phyloP scores from a whole-genome alignment of 352 stramenopile species.

The Phytophthora cryptogea region DNA sequence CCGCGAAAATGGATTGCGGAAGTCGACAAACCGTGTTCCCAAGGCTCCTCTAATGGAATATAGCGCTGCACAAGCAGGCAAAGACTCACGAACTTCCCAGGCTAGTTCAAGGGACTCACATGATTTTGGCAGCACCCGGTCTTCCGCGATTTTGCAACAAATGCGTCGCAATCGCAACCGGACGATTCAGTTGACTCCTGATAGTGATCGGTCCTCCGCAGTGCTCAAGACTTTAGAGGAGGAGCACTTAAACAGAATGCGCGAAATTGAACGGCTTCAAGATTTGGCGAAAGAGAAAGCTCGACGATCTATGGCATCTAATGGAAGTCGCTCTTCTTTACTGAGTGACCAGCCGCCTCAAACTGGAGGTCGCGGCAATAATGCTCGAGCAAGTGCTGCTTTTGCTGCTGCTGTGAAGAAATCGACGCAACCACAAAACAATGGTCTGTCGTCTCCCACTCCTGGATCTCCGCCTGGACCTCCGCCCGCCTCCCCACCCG shows the following conservation, averaged over 20 bases:
- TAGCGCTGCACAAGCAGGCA: conserved; percentile 16
- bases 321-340: conserved; percentile 23
- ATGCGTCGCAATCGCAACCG: conserved; percentile 50
- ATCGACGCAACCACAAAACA: conserved; percentile 8
- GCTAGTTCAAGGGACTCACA: conserved; percentile 27
- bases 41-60: conserved; percentile 21
- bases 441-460: conserved; percentile 6
- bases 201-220: conserved; percentile 36
- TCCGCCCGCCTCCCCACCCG: conserved; percentile 28
- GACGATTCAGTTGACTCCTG: conserved; percentile 44
- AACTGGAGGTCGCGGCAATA: neutral
- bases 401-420: conserved; percentile 13
- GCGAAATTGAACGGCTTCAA: conserved; percentile 43
- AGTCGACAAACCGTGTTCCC: conserved; percentile 14
- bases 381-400: conserved; percentile 10
- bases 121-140: conserved; percentile 32
- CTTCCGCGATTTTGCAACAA: conserved; percentile 49
- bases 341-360: conserved; percentile 13
- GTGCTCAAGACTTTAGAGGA: conserved; percentile 44
- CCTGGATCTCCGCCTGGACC: conserved; percentile 9
- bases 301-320: conserved; percentile 25
- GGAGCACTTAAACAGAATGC: conserved; percentile 52
- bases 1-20: conserved; percentile 6
- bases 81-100: conserved; percentile 23
- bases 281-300: conserved; percentile 26